A percentile compares a stretch with the other conserved stretches of the same genome.
Conservation (phyloP, 2,329 filamentous ascomycete species). For the Venturia oleaginea region DNA sequence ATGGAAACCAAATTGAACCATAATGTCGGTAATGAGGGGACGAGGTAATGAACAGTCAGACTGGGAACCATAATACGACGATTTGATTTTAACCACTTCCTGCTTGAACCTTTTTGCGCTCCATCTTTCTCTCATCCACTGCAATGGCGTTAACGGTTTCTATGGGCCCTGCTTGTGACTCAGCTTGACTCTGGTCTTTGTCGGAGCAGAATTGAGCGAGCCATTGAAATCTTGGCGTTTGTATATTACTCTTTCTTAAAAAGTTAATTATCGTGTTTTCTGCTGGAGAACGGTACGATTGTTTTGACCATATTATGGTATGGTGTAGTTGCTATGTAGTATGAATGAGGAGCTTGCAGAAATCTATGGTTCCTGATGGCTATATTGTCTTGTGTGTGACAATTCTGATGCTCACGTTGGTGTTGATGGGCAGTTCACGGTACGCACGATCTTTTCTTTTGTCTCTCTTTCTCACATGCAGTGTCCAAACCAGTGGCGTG, state of each 20-base stretch:
- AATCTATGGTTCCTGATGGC: not conserved
- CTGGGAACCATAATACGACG: conserved; percentile 3
- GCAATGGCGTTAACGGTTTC: conserved; percentile 1
- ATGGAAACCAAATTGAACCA: conserved; percentile 2
- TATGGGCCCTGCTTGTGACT: not conserved
- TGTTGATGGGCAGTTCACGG: no score
- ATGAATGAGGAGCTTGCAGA: not conserved
- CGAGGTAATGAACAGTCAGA: conserved; percentile 9
- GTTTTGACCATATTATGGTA: not conserved
- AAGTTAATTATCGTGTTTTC: not conserved
- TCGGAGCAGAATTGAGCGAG: not conserved
- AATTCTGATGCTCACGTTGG: not conserved
- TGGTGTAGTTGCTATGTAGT: not conserved
- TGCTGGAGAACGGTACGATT: not conserved
- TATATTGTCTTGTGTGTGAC: not conserved
- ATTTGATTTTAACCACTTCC: conserved; percentile 2
- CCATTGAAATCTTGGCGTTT: conserved; percentile 7
- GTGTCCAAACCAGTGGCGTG: no score
- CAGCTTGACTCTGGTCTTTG: not conserved
- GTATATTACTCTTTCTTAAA: not conserved
- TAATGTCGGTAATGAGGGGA: conserved; percentile 5
- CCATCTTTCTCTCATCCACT: not conserved
- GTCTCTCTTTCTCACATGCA: no score
- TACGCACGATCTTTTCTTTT: no score
- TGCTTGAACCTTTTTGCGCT: not conserved